Evolutionary conservation across 306 rosid genomes (phyloP), one percentile per base, ranked within the genome.

Genomic region (Dalbergia cochinchinensis): DNA sequence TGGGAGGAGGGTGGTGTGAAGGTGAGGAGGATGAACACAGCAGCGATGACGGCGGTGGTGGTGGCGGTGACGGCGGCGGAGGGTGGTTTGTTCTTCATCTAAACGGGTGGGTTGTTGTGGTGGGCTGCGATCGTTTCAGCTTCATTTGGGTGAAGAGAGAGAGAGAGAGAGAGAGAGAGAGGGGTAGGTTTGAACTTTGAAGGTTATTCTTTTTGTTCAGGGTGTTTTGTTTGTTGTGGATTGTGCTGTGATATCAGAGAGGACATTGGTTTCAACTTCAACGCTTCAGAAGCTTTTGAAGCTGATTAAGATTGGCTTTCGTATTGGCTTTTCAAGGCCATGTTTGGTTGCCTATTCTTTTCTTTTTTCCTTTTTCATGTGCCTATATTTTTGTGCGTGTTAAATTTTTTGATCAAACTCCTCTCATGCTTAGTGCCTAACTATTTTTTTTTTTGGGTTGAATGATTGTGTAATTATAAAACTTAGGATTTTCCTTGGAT

Each of bases 21-120:
- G n/a, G 18, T 26, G 31, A 26, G 35, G 54, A 88, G 16, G 59
- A 85, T 1, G 60, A 86, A 4, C n/a, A 71, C 11, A 16, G 14
- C 53, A 14, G 47, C 3, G 79, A 39, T 1, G 78, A 65, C n/a
- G 20, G 65, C 13, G 47, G 45, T 19, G 7, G 54, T 19, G 73
- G 62, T 5, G 70, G 58, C 20, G 73, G 65, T 4, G 65, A 59
- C 4, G 69, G 50, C 39, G 86, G 69, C 3, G 64, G 64, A 45
- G 63, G 53, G 58, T 63, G 87, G 72, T 51, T 53, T 74, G 31
- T 26, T 93, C 89, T 89, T 93, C 99, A 95, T 95, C 59, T 59
- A 60, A 77, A 83, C 60, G 45, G 20, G 34, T 72, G 78, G 74
- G 34, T 62, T 31, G 41, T 81, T 31, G 41, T 81, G 85, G 54